Base-by-base conservation (phyloP, 2,329 filamentous ascomycete genomes). In the Gaeumannomyces sp. region DNA sequence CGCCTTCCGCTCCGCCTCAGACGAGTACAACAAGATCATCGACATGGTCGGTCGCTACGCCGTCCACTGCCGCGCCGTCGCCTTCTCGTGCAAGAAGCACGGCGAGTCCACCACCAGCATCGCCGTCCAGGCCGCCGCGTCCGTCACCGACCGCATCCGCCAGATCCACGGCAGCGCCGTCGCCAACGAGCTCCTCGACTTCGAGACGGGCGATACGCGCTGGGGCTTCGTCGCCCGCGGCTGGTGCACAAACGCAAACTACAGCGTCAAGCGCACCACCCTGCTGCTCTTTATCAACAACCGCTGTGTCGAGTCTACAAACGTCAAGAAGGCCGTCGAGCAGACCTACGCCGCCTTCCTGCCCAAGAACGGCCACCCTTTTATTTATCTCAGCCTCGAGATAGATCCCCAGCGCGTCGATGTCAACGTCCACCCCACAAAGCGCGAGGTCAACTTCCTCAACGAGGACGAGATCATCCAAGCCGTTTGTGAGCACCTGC, bases 11-110 rank as follows among this genome's bases (percentile, higher is more conserved):
- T 98, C 94, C 19, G 80, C 91, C 25, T 91, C 93, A 53, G 95
- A 99, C 73, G 96, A 99, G 74, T 98, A 96, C 79, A 93, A 96
- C 72, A 99, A 98, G 78, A 97, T 99, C 65, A 88, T 98, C 31
- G 95, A 99, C 73, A 87, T 97, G 73, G 90, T 98, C 11, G 93
- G 95, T 19, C 88, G 92, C 59, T 98, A 99, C 77, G 92, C 95
- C 33, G 86, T 99, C 13, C 95, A 99, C 75, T 97, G 94, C 73
- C 80, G 85, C 64, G 88, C 90, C n/a, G 93, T 99, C 16, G 91
- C 91, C 1, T 98, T 99, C 75, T 94, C 93, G 3, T 98, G 95
- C 79, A 97, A 97, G 75, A 99, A 98, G 76, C 89, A 95, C 69
- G 94, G 94, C 64, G 95, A 98, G 71, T 87, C 92, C 4, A 89